These are phyloP conservation scores for Harringtonia aguacate DNA, from an alignment of 2,329 filamentous ascomycete species.

Conservation along the genomic window DNA sequence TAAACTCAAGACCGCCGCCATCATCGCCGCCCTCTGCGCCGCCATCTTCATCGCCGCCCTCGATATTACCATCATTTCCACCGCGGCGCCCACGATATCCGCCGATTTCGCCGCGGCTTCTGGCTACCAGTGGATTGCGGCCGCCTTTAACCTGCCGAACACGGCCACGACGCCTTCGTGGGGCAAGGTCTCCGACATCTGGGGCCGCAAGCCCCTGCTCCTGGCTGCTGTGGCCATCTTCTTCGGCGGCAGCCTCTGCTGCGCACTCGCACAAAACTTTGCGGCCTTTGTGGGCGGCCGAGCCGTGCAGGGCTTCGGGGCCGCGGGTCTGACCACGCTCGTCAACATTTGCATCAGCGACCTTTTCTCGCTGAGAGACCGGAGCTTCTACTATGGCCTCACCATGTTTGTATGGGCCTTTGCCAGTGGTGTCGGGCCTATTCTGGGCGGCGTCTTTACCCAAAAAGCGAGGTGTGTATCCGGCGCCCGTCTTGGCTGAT, in stretches of 20 bases:
- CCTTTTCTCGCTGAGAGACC: conserved; percentile 26
- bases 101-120: conserved; percentile 8
- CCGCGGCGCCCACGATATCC: conserved; percentile 13
- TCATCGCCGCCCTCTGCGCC: too few species aligned
- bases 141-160: conserved; percentile 10
- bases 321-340: conserved; percentile 16
- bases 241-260: conserved; percentile 24
- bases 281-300: conserved; percentile 16
- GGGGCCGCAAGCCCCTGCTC: conserved; percentile 23
- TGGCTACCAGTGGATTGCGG: conserved; percentile 12
- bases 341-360: conserved; percentile 19
- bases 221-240: conserved; percentile 23
- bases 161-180: conserved; percentile 20
- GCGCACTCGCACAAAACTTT: conserved; percentile 13
- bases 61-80: conserved; percentile 26
- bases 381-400: conserved; percentile 28
- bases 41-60: conserved; percentile 43
- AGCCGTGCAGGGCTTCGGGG: conserved; percentile 15
- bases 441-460: conserved; percentile 14
- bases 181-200: conserved; percentile 24
- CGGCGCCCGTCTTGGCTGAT: too few species aligned
- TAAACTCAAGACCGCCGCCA: too few species aligned
- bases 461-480: conserved; percentile 6
- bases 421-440: conserved; percentile 17
- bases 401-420: conserved; percentile 30